Evolutionary conservation across 257 asterid genomes (phyloP), one percentile per base, ranked within the genome.

Genomic region (Plantago major): DNA sequence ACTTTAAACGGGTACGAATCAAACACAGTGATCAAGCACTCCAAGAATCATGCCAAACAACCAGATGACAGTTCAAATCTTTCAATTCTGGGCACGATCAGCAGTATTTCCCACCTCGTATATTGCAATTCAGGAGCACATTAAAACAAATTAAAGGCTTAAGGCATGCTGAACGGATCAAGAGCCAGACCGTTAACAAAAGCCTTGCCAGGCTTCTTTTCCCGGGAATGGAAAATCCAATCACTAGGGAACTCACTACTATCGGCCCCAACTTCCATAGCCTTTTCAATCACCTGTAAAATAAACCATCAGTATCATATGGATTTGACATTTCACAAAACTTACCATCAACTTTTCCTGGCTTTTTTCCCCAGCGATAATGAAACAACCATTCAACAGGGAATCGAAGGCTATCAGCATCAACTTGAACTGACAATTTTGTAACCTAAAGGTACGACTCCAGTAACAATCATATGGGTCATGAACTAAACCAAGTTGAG

Each of bases 201-300:
- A 71, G 96, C 96, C 84, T 85, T 85, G 76, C 83, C 96, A 75
- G 92, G 85, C 77, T 89, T 89, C 94, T 87, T 89, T 73, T 93
- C 99, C 77, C 99, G 84, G 65, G 74, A 86, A 80, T 87, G 97
- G 85, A 82, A 89, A 82, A 93, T 83, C 99, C 99, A 93, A 78
- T 81, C 71, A 82, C 69, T 65, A 73, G 99, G 99, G 72, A 84
- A 93, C 87, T 83, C 87, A 78, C 84, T 85, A 83, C 88, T 82
- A 69, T 93, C 97, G 9, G 92, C 96, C 87, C 84, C 97, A 73
- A 84, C 96, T 69, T 87, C 94, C 58, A 85, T 72, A 66, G 99
- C 95, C 70, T 75, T 81, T 73, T 72, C 81, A 66, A 60, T 83
- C 58, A 93, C 97, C 99, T 93, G 99, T 81, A 80, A 77, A 76